Evolutionary conservation across 2,329 filamentous ascomycete genomes (phyloP), one percentile per base, ranked within the genome.

Genomic region (Taxawa tesnikishii): DNA sequence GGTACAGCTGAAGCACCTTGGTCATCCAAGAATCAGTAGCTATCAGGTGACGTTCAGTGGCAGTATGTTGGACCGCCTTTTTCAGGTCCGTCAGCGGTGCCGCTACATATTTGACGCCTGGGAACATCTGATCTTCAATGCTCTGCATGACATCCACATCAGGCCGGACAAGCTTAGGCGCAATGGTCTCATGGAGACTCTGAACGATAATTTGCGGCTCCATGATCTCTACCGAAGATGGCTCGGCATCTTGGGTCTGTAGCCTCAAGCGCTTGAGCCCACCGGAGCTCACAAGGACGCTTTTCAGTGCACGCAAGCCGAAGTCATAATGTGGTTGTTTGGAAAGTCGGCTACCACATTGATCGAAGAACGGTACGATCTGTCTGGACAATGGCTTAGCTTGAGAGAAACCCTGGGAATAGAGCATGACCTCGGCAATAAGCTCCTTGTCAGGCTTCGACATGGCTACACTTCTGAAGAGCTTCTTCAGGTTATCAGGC

Each of bases 271-370:
- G 82, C 64, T 98, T 98, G 36, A 99, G 68, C 7, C 87, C 87
- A 58, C 90, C 90, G 25, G 90, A 99, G 61, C 90, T 98, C 41
- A 98, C 85, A 24, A 99, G 73, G 3, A 99, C 92, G 63, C 90
- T 98, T 67, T 99, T 99, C 49, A 99, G 60, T 9, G 90, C 90
- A 74, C 90, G 85, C 29, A 99, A 72, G 49, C 90, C 90, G 50
- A 99, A 99, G 57, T 99, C 90, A 58, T 99, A 99, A 55, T 99
- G 90, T 2, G 92, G 87, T 58, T 99, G 92, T 54, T 94, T 94
- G 1, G 88, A 94, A 16, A 99, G 64, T 38, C 70, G 72, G 15
- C 65, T 68, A 6, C 83, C 67, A 54, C 92, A 98, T 49, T 81
- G 77, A 51, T 98, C 90, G 59, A 99, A 98, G 69, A 99, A 98